Evolutionary conservation across 352 stramenopile species (phyloP).

Genomic region (Phytophthora boehmeriae): DNA sequence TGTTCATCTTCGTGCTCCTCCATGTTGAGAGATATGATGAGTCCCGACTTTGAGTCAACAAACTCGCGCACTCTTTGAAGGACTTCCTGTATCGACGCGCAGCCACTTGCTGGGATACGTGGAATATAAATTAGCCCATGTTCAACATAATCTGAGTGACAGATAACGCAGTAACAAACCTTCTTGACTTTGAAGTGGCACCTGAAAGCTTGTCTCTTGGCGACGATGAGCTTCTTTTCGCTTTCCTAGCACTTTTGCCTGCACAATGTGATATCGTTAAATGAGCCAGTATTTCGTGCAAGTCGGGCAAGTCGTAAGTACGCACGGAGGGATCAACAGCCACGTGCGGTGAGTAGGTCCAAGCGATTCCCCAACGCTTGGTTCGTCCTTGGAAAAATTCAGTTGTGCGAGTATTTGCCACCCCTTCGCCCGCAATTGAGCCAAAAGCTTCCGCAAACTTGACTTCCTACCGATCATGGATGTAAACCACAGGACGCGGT

Average conservation of each 20-base stretch:
- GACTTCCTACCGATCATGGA: constrained; percentile 94
- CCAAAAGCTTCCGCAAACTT: constrained; percentile 90
- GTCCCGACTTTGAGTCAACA: constrained; percentile 18
- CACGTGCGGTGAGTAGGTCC: constrained; percentile 80
- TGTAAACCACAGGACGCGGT: constrained; percentile 93
- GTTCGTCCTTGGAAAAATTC: constrained; percentile 95
- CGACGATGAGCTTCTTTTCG: constrained; percentile 75
- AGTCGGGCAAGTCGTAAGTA: constrained; percentile 5
- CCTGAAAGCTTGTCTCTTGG: constrained; percentile 59
- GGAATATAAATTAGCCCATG: constrained; percentile 5
- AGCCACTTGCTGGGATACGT: constrained; percentile 32
- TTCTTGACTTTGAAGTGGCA: constrained; percentile 34
- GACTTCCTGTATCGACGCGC: constrained; percentile 47
- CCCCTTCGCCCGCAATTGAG: constrained; percentile 71
- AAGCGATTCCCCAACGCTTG: constrained; percentile 94
- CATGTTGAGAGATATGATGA: constrained; percentile 22
- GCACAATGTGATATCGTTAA: constrained; percentile 6
- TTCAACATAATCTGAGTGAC: not conserved
- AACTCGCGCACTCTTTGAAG: constrained; percentile 50
- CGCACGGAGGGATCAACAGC: constrained; percentile 41
- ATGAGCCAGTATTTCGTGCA: constrained; percentile 8
- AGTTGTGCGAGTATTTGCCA: constrained; percentile 86
- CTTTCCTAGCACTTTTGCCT: constrained; percentile 85
- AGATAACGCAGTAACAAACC: constrained; percentile 13
- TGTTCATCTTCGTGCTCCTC: constrained; percentile 5